phyloP scores from a whole-genome alignment of 1,284 basidiomycete genomes.

The Moesziomyces sp. region DNA sequence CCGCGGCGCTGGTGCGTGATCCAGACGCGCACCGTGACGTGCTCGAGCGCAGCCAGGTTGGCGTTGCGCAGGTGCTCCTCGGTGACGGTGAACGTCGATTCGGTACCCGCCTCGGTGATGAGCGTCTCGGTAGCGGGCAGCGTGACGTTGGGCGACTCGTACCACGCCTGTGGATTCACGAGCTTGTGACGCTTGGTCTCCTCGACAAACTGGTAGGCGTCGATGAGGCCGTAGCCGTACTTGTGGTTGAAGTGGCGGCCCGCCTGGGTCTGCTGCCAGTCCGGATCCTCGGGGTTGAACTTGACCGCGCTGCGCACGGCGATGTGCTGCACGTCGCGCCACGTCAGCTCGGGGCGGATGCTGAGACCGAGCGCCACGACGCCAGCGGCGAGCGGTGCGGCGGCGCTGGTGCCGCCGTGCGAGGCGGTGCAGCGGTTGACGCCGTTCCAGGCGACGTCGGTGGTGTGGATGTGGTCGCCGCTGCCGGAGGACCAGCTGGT shows the following conservation, averaged over 20 bases:
- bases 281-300: slow-evolving; percentile 89
- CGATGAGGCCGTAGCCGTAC: slow-evolving; percentile 91
- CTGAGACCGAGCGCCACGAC: slow-evolving; percentile 64
- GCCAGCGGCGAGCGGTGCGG: slow-evolving; percentile 84
- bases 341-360: slow-evolving; percentile 82
- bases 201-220: slow-evolving; percentile 84
- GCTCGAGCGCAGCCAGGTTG: slow-evolving; percentile 90
- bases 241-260: slow-evolving; percentile 93
- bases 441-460: slow-evolving; percentile 78
- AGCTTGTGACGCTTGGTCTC: slow-evolving; percentile 84
- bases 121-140: slow-evolving; percentile 49
- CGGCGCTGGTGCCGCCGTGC: slow-evolving; percentile 97
- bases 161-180: slow-evolving; percentile 94
- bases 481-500: slow-evolving; percentile 97
- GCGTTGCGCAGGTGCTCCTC: slow-evolving; percentile 76
- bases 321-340: slow-evolving; percentile 96
- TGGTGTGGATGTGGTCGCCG: slow-evolving; percentile 83
- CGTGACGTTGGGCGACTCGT: slow-evolving; percentile 49
- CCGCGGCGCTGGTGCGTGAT: slow-evolving; percentile 87
- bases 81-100: slow-evolving; percentile 78
- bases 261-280: slow-evolving; percentile 87
- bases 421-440: slow-evolving; percentile 81
- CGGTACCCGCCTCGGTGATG: slow-evolving; percentile 78
- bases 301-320: slow-evolving; percentile 81
- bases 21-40: slow-evolving; percentile 92